Conservation (phyloP, 2,329 filamentous ascomycete species). For the Monilinia fructigena region DNA sequence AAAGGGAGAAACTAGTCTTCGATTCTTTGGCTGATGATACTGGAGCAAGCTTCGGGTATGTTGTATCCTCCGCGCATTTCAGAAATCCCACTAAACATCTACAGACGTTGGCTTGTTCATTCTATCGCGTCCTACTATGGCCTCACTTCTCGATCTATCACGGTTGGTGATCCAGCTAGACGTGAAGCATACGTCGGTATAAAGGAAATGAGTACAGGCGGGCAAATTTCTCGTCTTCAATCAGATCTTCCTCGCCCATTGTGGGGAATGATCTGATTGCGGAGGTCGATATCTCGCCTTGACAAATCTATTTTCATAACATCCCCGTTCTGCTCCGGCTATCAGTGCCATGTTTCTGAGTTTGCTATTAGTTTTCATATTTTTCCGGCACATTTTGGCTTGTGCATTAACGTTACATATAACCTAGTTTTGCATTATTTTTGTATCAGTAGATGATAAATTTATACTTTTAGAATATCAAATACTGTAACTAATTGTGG, state of each 20-base stretch:
- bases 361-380: neutral
- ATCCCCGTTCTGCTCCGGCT: neutral
- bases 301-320: neutral
- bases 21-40: constrained; percentile 75
- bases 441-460: constrained; percentile 10
- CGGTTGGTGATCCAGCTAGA: constrained; percentile 66
- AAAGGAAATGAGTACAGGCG: constrained; percentile 46
- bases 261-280: constrained; percentile 48
- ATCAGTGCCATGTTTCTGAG: neutral
- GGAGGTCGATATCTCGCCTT: neutral
- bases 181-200: constrained; percentile 83
- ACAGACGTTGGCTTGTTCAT: constrained; percentile 86
- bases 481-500: neutral
- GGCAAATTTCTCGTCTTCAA: constrained; percentile 27
- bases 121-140: constrained; percentile 90
- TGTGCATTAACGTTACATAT: neutral
- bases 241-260: constrained; percentile 57
- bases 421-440: constrained; percentile 5
- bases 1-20: constrained; percentile 72
- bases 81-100: constrained; percentile 27
- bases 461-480: constrained; percentile 4
- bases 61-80: constrained; percentile 33
- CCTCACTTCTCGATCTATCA: constrained; percentile 77
- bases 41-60: constrained; percentile 72
- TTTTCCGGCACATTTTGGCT: neutral